phyloP scores from a whole-genome alignment of 345 rosid species.

The Kernera saxatilis region DNA sequence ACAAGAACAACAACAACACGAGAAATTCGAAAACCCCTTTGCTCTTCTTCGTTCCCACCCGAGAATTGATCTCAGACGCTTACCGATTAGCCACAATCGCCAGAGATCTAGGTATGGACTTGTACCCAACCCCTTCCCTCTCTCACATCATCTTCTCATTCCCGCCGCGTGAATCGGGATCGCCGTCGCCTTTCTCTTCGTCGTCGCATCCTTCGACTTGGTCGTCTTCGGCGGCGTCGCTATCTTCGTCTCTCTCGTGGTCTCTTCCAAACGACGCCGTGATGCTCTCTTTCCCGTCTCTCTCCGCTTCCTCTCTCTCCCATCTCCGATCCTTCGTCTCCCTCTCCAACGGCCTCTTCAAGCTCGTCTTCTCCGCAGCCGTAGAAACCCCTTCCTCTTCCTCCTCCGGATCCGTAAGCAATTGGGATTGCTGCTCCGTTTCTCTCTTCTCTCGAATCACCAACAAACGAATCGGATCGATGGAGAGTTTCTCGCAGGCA shows the following conservation, averaged over 20 bases:
- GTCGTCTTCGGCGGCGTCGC: conserved; percentile 30
- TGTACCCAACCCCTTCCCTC: conserved; percentile 65
- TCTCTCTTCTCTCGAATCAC: conserved; percentile 51
- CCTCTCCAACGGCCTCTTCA: conserved; percentile 62
- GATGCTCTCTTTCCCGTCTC: conserved; percentile 59
- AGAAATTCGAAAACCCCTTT: conserved; percentile 38
- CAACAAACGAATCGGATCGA: conserved; percentile 42
- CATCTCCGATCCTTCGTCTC: conserved; percentile 63
- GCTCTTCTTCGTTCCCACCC: conserved; percentile 49
- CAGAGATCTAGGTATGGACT: conserved; percentile 70
- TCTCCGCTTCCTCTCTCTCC: conserved; percentile 45
- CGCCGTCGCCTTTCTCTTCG: conserved; percentile 27
- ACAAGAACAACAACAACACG: background rate
- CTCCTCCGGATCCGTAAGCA: conserved; percentile 16
- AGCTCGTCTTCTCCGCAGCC: conserved; percentile 39
- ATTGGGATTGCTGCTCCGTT: conserved; percentile 71
- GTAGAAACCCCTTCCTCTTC: background rate
- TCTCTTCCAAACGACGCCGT: conserved; percentile 52
- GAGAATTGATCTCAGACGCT: conserved; percentile 51
- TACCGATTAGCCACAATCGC: conserved; percentile 55
- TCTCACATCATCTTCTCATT: conserved; percentile 75
- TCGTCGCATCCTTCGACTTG: conserved; percentile 29
- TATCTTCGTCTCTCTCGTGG: conserved; percentile 42
- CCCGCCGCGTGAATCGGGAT: conserved; percentile 27
- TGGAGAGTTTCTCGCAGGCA: conserved; percentile 56